These are phyloP conservation scores for Geoglossum glabrum DNA, from an alignment of 495 filamentous ascomycete species.

Conservation along the genomic window DNA sequence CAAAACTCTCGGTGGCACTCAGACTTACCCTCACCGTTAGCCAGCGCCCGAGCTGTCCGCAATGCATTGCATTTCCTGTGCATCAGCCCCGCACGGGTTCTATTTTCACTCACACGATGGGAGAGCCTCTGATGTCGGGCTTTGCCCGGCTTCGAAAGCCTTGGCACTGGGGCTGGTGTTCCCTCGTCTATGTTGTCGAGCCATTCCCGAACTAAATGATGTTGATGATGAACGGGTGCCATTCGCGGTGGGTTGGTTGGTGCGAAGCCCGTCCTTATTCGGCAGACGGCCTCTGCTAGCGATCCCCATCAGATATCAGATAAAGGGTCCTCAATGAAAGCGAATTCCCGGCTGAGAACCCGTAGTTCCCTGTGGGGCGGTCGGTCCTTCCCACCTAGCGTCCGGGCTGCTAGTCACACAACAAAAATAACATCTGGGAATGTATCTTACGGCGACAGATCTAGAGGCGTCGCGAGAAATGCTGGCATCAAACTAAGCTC, in stretches of 20 bases:
- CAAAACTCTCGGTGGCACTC: background rate
- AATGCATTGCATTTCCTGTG: background rate
- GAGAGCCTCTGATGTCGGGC: background rate
- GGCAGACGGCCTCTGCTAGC: background rate
- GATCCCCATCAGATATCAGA: background rate
- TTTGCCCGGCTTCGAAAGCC: background rate
- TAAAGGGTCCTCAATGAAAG: background rate
- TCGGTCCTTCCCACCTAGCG: background rate
- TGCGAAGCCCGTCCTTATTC: background rate
- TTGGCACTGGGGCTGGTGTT: background rate
- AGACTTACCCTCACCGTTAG: background rate
- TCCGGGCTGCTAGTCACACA: background rate
- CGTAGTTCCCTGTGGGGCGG: background rate
- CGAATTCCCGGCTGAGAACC: background rate
- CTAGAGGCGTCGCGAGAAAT: too few relatives aligned
- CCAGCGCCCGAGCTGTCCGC: background rate
- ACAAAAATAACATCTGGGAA: background rate
- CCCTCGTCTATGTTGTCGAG: background rate
- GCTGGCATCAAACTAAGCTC: background rate
- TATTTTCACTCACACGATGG: background rate
- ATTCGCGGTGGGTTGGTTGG: background rate
- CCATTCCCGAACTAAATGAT: background rate
- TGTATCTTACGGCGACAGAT: background rate
- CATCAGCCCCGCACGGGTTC: background rate
- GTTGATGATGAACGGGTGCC: background rate